phyloP scores from a whole-genome alignment of 306 rosid species.

The Inga laurina region DNA sequence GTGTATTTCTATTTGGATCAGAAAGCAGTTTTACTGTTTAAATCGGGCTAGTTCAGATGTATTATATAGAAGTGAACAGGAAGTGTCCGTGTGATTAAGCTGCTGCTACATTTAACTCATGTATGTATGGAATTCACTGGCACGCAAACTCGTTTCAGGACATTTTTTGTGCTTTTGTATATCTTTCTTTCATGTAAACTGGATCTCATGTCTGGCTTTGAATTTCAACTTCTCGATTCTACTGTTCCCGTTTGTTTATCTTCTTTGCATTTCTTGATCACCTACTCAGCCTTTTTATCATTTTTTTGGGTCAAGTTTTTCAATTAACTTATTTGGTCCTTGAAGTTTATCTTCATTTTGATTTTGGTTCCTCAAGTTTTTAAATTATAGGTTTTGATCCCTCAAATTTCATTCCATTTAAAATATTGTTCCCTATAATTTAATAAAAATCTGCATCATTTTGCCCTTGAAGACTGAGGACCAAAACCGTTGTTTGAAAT shows the following conservation, averaged over 20 bases:
- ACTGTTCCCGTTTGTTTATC: conserved; percentile 1
- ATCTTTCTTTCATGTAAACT: conserved; percentile 46
- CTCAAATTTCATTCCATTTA: too few species aligned
- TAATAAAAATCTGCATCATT: too few species aligned
- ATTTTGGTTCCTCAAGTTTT: too few species aligned
- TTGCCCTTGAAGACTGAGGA: too few species aligned
- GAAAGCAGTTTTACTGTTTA: conserved; percentile 91
- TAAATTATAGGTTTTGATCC: too few species aligned
- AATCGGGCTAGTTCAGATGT: conserved; percentile 65
- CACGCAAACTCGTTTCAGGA: conserved; percentile 47
- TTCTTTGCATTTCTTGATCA: background rate
- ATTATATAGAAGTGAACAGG: conserved; percentile 25
- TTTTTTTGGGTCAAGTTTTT: background rate
- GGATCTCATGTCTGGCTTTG: conserved; percentile 47
- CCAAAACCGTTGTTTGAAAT: too few species aligned
- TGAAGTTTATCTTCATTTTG: too few species aligned
- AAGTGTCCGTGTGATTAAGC: conserved; percentile 44
- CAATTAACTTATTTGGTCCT: background rate
- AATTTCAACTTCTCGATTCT: conserved; percentile 27
- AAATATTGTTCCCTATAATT: too few species aligned
- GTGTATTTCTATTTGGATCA: conserved; percentile 98
- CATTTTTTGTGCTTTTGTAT: conserved; percentile 59
- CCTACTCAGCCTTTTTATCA: background rate
- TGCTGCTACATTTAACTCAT: conserved; percentile 49
- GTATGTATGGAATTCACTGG: conserved; percentile 61